A percentile compares a stretch with the other conserved stretches of the same genome.
Conservation (phyloP, 192 early-diverging fungal species). For the Umbelopsis ramanniana region DNA sequence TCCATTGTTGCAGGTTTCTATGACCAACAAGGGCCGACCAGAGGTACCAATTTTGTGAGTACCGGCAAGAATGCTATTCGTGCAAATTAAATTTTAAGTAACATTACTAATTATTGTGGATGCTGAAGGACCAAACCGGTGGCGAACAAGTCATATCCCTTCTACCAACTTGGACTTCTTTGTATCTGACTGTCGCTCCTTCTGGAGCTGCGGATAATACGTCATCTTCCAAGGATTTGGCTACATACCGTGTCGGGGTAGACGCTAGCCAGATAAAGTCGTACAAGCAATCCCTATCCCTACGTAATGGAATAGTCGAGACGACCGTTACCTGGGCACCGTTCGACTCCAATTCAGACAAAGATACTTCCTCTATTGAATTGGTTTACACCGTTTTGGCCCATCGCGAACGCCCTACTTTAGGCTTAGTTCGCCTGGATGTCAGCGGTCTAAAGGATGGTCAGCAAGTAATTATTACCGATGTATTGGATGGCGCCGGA, state of each 20-base stretch:
- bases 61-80: background rate
- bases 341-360: constrained; percentile 21
- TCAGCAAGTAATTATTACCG: constrained; percentile 40
- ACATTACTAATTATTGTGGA: background rate
- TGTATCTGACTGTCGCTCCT: constrained; percentile 32
- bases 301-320: constrained; percentile 40
- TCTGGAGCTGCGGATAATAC: background rate
- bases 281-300: constrained; percentile 37
- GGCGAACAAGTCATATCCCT: constrained; percentile 43
- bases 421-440: constrained; percentile 41
- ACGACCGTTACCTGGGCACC: constrained; percentile 36
- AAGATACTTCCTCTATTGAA: constrained; percentile 7
- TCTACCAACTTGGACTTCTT: constrained; percentile 37
- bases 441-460: constrained; percentile 31
- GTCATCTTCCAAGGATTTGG: constrained; percentile 1
- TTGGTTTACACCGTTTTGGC: constrained; percentile 38
- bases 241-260: constrained; percentile 38
- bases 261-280: constrained; percentile 31
- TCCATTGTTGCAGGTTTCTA: constrained; percentile 45
- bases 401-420: constrained; percentile 39
- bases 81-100: too few species aligned
- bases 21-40: constrained; percentile 29
- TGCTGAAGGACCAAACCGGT: constrained; percentile 36
- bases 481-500: constrained; percentile 39
- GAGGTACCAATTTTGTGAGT: constrained; percentile 44